These are phyloP conservation scores for Entomortierella beljakovae DNA, from an alignment of 192 early-diverging fungal genomes.

Conservation along the genomic window DNA sequence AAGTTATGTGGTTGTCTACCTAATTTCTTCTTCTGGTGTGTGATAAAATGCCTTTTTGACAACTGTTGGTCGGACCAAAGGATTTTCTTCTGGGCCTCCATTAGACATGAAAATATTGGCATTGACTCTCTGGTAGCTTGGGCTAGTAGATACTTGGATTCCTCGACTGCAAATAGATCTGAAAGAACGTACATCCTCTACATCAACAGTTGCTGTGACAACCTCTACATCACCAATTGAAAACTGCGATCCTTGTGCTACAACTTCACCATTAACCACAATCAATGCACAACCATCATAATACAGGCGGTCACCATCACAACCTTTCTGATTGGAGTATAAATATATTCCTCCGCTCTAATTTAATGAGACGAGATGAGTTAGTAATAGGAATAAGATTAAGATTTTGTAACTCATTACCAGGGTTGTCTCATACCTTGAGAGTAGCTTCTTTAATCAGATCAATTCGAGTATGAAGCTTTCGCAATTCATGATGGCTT, in stretches of 20 bases:
- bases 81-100: slow-evolving; percentile 49
- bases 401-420: not conserved
- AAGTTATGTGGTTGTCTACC: slow-evolving; percentile 35
- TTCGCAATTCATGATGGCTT: slow-evolving; percentile 96
- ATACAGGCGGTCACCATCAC: slow-evolving; percentile 98
- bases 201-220: slow-evolving; percentile 88
- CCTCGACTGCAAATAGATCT: slow-evolving; percentile 79
- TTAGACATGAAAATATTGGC: slow-evolving; percentile 68
- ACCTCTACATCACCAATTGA: slow-evolving; percentile 96
- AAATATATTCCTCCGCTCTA: slow-evolving; percentile 94
- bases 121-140: slow-evolving; percentile 75
- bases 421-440: slow-evolving; percentile 70
- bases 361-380: not conserved
- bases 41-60: slow-evolving; percentile 67
- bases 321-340: slow-evolving; percentile 97
- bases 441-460: slow-evolving; percentile 90
- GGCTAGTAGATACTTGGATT: slow-evolving; percentile 77
- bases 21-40: slow-evolving; percentile 90
- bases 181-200: slow-evolving; percentile 88
- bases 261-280: slow-evolving; percentile 86
- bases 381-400: not conserved
- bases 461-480: slow-evolving; percentile 87
- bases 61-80: slow-evolving; percentile 61
- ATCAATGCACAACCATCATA: slow-evolving; percentile 97
- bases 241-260: slow-evolving; percentile 94